phyloP scores from a whole-genome alignment of 129 eudicot genomes.

The Helianthus tuberosus region DNA sequence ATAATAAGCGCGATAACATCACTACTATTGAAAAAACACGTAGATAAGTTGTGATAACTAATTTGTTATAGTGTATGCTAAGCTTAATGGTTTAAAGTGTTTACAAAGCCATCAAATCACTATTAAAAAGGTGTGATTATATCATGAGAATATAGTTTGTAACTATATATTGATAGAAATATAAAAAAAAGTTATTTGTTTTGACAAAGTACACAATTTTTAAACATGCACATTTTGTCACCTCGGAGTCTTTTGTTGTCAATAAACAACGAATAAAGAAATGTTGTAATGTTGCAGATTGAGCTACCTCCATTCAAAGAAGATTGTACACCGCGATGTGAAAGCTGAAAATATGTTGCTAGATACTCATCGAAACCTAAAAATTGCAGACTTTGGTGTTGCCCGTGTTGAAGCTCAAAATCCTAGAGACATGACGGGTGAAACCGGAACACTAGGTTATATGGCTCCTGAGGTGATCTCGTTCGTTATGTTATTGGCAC shows the following conservation, averaged over 20 bases:
- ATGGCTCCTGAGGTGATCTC: conserved; percentile 95
- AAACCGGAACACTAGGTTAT: conserved; percentile 92
- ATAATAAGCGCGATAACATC: no score
- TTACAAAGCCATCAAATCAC: no score
- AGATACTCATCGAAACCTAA: conserved; percentile 54
- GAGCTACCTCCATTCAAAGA: conserved; percentile 80
- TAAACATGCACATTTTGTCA: not conserved
- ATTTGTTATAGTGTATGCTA: no score
- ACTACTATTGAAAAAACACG: no score
- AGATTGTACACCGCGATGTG: conserved; percentile 95
- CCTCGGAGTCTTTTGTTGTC: not conserved
- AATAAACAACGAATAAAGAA: not conserved
- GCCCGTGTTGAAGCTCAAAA: conserved; percentile 95
- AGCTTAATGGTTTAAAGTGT: no score
- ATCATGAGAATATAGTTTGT: no score
- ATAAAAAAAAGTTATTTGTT: no score
- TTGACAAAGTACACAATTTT: not conserved
- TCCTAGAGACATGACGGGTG: conserved; percentile 93
- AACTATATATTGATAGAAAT: not conserved
- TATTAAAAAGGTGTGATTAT: no score
- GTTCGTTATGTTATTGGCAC: not conserved
- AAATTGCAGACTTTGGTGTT: conserved; percentile 95
- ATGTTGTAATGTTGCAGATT: conserved; percentile 48
- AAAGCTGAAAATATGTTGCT: conserved; percentile 92
- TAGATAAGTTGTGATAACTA: not conserved